Evolutionary conservation across 305 asterid species (phyloP).

Genomic region (Fraxinus paxiana): DNA sequence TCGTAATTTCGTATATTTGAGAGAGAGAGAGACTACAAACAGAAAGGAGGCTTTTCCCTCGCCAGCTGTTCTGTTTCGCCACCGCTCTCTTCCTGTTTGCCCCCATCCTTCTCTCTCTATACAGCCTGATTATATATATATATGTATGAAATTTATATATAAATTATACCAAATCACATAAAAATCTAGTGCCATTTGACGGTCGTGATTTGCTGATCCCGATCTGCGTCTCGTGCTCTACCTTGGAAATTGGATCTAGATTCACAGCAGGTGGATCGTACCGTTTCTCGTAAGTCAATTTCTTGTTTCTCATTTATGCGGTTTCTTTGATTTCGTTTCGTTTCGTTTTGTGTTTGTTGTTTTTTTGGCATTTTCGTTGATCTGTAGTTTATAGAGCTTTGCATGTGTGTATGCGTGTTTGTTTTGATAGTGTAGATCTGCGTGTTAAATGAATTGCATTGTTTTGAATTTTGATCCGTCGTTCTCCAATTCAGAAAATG

Average conservation of each 20-base stretch:
- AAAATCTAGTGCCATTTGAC: conserved; percentile 31
- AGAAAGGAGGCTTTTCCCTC: conserved; percentile 15
- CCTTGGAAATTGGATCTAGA: conserved; percentile 34
- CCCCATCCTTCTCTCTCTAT: conserved; percentile 10
- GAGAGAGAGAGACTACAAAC: neutral
- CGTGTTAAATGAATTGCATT: conserved; percentile 16
- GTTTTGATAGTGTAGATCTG: neutral
- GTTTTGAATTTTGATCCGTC: conserved; percentile 26
- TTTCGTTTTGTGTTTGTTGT: neutral
- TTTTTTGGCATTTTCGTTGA: neutral
- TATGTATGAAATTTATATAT: neutral
- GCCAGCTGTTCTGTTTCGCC: conserved; percentile 15
- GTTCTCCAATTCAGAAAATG: conserved; percentile 24
- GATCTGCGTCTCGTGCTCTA: conserved; percentile 28
- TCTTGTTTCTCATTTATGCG: conserved; percentile 1
- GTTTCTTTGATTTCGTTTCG: neutral
- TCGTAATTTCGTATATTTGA: neutral
- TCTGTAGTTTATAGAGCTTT: neutral
- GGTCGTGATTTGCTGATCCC: conserved; percentile 26
- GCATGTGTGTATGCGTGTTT: conserved; percentile 6
- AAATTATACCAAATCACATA: conserved; percentile 6
- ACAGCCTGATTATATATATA: neutral
- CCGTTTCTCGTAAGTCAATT: conserved; percentile 33
- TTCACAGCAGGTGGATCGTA: conserved; percentile 26
- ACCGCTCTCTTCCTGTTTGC: conserved; percentile 12